These are phyloP conservation scores for Cystobasidium slooffiae DNA, from an alignment of 1,284 basidiomycete genomes.

Conservation along the genomic window DNA sequence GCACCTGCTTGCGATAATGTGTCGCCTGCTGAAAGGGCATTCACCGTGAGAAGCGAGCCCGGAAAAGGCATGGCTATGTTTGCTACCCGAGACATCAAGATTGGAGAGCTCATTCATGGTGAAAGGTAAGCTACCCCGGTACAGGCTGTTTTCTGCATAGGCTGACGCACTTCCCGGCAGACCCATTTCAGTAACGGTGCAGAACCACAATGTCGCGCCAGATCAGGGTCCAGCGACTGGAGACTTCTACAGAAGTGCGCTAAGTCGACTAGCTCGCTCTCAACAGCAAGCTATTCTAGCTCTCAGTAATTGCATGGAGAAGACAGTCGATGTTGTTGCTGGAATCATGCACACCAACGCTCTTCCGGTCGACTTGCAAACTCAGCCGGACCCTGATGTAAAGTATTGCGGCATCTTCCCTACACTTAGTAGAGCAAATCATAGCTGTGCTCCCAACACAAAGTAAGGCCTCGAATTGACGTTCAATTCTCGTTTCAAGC, in stretches of 20 bases:
- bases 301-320: conserved; percentile 17
- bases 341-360: conserved; percentile 29
- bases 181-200: conserved; percentile 24
- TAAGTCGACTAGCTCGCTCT: conserved; percentile 3
- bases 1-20: neutral
- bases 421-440: conserved; percentile 36
- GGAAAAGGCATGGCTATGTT: conserved; percentile 47
- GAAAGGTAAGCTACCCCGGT: conserved; percentile 27
- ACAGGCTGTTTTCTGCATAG: neutral
- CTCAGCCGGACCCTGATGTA: neutral
- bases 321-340: conserved; percentile 14
- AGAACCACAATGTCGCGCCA: conserved; percentile 19
- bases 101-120: conserved; percentile 44
- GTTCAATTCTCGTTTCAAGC: neutral
- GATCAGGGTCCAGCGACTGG: conserved; percentile 19
- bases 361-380: conserved; percentile 27
- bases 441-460: conserved; percentile 33
- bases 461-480: conserved; percentile 16
- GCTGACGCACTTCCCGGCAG: neutral
- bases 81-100: conserved; percentile 41
- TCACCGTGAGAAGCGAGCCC: neutral
- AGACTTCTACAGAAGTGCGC: conserved; percentile 29
- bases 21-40: neutral
- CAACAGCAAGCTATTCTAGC: conserved; percentile 6
- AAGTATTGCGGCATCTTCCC: conserved; percentile 27